Base-by-base conservation (phyloP, 2,329 filamentous ascomycete genomes). In the Cryoendolithus antarcticus region DNA sequence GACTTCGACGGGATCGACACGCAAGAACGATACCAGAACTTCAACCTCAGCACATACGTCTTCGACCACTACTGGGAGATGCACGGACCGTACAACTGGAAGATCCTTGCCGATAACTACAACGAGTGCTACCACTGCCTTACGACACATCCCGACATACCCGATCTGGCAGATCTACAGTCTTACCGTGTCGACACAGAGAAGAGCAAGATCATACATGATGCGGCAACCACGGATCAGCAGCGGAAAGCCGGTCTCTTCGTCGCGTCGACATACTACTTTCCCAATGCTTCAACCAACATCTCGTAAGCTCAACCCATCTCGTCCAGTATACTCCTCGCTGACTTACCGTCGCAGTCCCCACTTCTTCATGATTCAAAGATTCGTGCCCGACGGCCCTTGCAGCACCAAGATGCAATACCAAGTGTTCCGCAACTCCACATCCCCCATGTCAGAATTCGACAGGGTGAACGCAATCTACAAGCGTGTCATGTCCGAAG, bases 51-150 rank as follows among this genome's bases (percentile, higher is more conserved):
- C 0, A 60, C 75, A 37, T 79, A 75, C 52, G 50, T 58, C 10
- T 77, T 75, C 46, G 72, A 76, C 47, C 71, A 76, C 51, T 56
- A 58, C 24, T 76, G 71, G 70, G 65, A 73, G 47, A 69, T 74
- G 65, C 66, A 72, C 34, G 68, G 67, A 0, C 63, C 67, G 24
- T 73, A 69, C 52, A 76, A 76, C 60, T 77, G 73, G 73, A 77
- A 77, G 59, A 68, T 71, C 19, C 54, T 75, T 27, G 67, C 69
- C 9, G 75, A 79, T 52, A 77, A 79, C 60, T 80, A 76, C 62
- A 80, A 80, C 53, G 74, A 75, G 52, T 79, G 74, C 52, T 80
- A 79, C 49, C 74, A 78, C 60, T 77, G 73, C 61, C 67, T 69
- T 36, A 71, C 69, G 1, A 69, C 72, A 2, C 74, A 77, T 47